Evolutionary conservation across 2,329 filamentous ascomycete species (phyloP), one percentile per base, ranked within the genome.

Genomic region (Apiospora pterosperma): DNA sequence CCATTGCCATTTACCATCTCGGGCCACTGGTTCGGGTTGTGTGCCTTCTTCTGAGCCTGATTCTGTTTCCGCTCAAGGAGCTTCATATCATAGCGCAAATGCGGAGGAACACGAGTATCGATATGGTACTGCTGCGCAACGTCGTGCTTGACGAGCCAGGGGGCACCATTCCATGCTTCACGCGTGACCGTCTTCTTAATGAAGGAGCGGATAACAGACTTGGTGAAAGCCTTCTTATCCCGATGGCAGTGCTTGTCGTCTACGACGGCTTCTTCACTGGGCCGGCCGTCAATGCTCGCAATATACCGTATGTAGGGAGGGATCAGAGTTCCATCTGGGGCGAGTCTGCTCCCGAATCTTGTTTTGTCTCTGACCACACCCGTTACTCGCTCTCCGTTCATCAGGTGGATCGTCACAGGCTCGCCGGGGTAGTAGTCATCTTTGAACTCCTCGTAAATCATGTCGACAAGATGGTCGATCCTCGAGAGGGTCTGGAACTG

Each of bases 161-260:
- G 95, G 0, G 96, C 96, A n/a, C 95, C 95, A 66, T 89, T 95
- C 93, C 94, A 98, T 4, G 93, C 88, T 73, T 98, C 96, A 67
- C 95, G 84, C 2, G 90, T 91, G n/a, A 97, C 91, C 0, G 93
- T 96, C 77, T 96, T 94, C 76, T 97, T 97, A 68, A 99, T 92
- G 69, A 97, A 99, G 6, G 93, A 93, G 38, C 95, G 89, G 44
- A 99, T 83, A 76, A 97, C 94, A 60, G 94, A 90, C 78, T 99
- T 98, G 34, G 95, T 97, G 75, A 98, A 99, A 59, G 92, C 86
- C 72, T 95, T 97, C 62, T 93, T 89, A 74, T 97, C 94, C 67
- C 96, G 90, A 67, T 87, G 90, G 64, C 98, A 90, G 73, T 97
- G 90, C 61, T 91, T 83, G 76, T 93, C 90, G 70, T 94, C 91